A percentile compares a stretch with the other conserved stretches of the same genome.
phyloP scores from a whole-genome alignment of 1,284 basidiomycete species.

The Coniophora puteana region DNA sequence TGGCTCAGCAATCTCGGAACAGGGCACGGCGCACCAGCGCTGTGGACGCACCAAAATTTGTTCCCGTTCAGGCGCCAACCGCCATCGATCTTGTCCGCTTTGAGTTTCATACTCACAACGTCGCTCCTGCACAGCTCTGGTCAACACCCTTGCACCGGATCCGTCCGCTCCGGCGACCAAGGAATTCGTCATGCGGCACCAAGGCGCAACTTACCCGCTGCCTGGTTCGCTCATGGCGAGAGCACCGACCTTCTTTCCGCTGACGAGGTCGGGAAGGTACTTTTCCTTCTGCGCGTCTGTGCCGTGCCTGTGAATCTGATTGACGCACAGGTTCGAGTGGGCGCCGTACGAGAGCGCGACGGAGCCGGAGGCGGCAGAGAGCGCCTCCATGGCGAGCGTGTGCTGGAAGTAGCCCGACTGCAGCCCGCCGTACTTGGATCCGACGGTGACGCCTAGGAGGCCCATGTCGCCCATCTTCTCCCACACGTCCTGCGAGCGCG shows the following conservation, averaged over 20 bases:
- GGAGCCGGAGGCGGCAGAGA: constrained; percentile 86
- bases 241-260: constrained; percentile 83
- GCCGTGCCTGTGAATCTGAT: constrained; percentile 88
- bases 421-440: constrained; percentile 76
- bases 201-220: constrained; percentile 45
- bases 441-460: constrained; percentile 79
- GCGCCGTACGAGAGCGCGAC: constrained; percentile 93
- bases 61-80: constrained; percentile 84
- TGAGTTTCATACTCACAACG: constrained; percentile 87
- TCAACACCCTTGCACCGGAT: neutral
- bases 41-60: constrained; percentile 78
- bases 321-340: constrained; percentile 85
- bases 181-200: too few relatives aligned
- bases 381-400: constrained; percentile 89
- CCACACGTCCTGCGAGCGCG: constrained; percentile 72
- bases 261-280: constrained; percentile 83
- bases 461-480: constrained; percentile 88
- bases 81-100: constrained; percentile 72
- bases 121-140: constrained; percentile 59
- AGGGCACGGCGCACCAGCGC: neutral
- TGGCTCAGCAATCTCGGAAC: neutral
- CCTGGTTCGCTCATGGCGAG: constrained; percentile 94
- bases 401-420: constrained; percentile 85
- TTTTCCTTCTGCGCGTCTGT: constrained; percentile 83
- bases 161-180: too few relatives aligned